phyloP scores from a whole-genome alignment of 768 basidiomycete species.

The Mrakia gelida region DNA sequence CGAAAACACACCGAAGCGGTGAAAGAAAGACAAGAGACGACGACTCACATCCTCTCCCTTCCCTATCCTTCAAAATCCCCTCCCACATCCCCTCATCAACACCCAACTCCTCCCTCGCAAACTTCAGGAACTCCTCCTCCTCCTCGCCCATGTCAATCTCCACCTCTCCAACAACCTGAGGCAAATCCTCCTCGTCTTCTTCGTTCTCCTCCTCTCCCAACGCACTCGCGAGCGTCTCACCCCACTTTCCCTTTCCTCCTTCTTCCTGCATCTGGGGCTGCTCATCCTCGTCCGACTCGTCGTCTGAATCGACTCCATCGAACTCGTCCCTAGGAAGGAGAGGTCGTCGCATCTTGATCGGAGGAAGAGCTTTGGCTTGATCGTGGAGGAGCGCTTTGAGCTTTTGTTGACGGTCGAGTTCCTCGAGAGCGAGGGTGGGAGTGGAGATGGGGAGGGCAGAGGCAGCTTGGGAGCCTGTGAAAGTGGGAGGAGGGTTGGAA shows the following conservation, averaged over 20 bases:
- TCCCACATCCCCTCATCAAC: constrained; percentile 84
- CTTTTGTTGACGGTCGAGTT: constrained; percentile 26
- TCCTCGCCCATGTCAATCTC: constrained; percentile 91
- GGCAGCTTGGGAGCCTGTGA: neutral
- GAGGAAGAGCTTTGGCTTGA: constrained; percentile 35
- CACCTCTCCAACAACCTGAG: constrained; percentile 66
- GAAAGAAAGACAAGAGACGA: neutral
- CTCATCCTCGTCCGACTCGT: constrained; percentile 56
- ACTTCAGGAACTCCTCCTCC: constrained; percentile 90
- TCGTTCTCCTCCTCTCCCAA: constrained; percentile 49
- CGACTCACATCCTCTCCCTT: constrained; percentile 70
- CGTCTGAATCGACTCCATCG: constrained; percentile 89
- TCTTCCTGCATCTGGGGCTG: constrained; percentile 28
- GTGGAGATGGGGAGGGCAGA: constrained; percentile 9
- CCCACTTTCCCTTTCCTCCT: constrained; percentile 36
- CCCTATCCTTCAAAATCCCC: constrained; percentile 74
- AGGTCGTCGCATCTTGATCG: constrained; percentile 64
- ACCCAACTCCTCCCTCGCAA: constrained; percentile 85
- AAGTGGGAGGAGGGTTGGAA: neutral
- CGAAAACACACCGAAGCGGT: too few relatives aligned
- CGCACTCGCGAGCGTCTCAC: constrained; percentile 15
- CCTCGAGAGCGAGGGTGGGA: constrained; percentile 14
- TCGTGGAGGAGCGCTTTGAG: constrained; percentile 25
- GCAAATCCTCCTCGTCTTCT: constrained; percentile 59
- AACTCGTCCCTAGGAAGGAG: constrained; percentile 76